Evolutionary conservation across 345 rosid genomes (phyloP).

Genomic region (Salix purpurea): DNA sequence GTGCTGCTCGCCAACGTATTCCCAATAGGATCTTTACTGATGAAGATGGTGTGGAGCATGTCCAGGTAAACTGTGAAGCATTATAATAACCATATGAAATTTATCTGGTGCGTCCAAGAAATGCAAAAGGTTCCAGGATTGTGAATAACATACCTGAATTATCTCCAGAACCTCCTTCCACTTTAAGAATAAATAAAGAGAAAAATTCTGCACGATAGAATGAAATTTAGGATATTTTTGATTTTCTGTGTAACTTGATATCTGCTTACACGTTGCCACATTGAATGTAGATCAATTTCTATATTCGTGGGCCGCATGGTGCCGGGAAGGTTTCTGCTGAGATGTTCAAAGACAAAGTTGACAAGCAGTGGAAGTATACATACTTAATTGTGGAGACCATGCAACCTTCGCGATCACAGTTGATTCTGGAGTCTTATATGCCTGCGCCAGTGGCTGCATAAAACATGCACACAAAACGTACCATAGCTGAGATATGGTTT

Average conservation of each 20-base stretch:
- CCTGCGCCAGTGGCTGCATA: slow-evolving; percentile 41
- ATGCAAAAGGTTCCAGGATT: not conserved
- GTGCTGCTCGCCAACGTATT: slow-evolving; percentile 94
- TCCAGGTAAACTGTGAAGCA: slow-evolving; percentile 52
- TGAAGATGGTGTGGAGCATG: slow-evolving; percentile 92
- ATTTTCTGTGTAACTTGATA: not conserved
- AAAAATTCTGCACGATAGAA: not conserved
- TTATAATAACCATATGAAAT: not conserved
- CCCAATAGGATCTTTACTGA: slow-evolving; percentile 73
- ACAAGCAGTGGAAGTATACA: slow-evolving; percentile 82
- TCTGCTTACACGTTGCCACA: not conserved
- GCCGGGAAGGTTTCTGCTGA: slow-evolving; percentile 80
- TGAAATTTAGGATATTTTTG: not conserved
- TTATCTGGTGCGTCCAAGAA: not conserved
- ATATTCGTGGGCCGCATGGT: slow-evolving; percentile 91
- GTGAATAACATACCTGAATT: not conserved
- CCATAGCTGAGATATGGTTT: not conserved
- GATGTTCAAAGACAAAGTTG: slow-evolving; percentile 86
- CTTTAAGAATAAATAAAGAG: not conserved
- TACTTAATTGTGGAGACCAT: slow-evolving; percentile 72
- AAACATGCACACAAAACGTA: not conserved
- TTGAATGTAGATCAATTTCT: slow-evolving; percentile 60
- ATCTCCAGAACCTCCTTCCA: not conserved
- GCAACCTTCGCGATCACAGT: slow-evolving; percentile 61
- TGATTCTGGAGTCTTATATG: slow-evolving; percentile 85